Conservation (phyloP, 140 eudicot species). For the Anethum foeniculum region DNA sequence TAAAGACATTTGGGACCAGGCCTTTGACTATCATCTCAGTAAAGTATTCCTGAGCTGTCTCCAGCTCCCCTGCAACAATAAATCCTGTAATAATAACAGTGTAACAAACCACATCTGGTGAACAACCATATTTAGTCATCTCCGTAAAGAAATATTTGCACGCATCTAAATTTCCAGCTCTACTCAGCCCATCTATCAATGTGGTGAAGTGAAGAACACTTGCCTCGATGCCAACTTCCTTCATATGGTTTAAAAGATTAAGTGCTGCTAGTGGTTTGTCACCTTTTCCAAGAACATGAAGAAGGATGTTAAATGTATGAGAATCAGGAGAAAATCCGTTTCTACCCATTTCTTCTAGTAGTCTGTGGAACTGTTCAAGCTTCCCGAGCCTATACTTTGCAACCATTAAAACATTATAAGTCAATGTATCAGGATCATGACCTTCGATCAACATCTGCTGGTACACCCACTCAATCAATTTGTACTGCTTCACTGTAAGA, state of each 20-base stretch:
- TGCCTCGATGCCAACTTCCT: constrained; percentile 62
- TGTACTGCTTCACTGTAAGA: constrained; percentile 51
- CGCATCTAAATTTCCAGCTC: constrained; percentile 72
- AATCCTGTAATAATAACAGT: constrained; percentile 80
- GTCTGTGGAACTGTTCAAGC: constrained; percentile 49
- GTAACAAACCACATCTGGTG: constrained; percentile 77
- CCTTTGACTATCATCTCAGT: constrained; percentile 60
- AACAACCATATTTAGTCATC: constrained; percentile 59
- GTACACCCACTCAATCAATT: constrained; percentile 77
- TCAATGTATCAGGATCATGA: constrained; percentile 56
- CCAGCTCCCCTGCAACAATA: constrained; percentile 51
- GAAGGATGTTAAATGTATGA: constrained; percentile 76
- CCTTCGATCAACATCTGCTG: constrained; percentile 69
- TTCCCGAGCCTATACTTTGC: constrained; percentile 68
- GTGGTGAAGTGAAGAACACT: constrained; percentile 80
- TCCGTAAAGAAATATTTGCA: constrained; percentile 59
- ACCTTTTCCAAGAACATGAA: constrained; percentile 70
- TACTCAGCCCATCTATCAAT: constrained; percentile 72
- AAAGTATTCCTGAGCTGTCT: constrained; percentile 59
- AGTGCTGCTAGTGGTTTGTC: constrained; percentile 71
- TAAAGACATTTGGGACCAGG: constrained; percentile 75
- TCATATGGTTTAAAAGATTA: constrained; percentile 70
- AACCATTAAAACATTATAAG: constrained; percentile 68
- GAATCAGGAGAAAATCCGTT: constrained; percentile 69
- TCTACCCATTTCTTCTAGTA: constrained; percentile 71